Conservation (phyloP, 176 grass and related monocot genomes). For the Juncus inflexus region DNA sequence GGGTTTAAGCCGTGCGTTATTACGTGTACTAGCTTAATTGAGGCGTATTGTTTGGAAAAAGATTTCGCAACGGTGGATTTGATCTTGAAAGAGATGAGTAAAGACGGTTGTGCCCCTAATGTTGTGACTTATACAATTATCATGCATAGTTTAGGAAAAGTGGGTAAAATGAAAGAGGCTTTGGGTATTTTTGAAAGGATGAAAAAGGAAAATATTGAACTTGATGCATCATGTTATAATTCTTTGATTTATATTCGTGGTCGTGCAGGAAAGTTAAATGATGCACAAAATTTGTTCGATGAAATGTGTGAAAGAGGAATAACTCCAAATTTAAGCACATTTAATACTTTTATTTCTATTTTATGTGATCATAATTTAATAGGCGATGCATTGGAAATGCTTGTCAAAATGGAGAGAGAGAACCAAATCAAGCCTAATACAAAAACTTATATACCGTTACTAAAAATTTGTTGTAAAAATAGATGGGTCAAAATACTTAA, state of each 20-base stretch:
- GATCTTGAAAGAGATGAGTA: conserved; percentile 43
- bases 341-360: conserved; percentile 79
- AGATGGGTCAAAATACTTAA: conserved; percentile 59
- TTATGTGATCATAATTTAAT: conserved; percentile 50
- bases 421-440: conserved; percentile 53
- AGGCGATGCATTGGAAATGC: conserved; percentile 53
- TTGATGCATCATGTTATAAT: conserved; percentile 71
- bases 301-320: conserved; percentile 51
- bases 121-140: conserved; percentile 78
- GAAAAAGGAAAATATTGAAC: conserved; percentile 47
- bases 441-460: conserved; percentile 67
- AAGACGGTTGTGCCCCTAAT: conserved; percentile 54
- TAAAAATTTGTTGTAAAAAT: conserved; percentile 73
- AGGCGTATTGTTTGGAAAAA: conserved; percentile 70
- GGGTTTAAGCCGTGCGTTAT: conserved; percentile 70
- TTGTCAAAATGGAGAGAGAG: conserved; percentile 60
- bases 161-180: conserved; percentile 57
- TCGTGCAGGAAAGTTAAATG: conserved; percentile 45
- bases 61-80: conserved; percentile 47
- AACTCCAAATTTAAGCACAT: conserved; percentile 46
- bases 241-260: conserved; percentile 76
- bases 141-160: conserved; percentile 68
- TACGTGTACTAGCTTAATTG: conserved; percentile 70
- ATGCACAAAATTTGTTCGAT: conserved; percentile 45
- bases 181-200: conserved; percentile 50